These are phyloP conservation scores for Rhizoctonia solani DNA, from an alignment of 1,284 basidiomycete species.

Conservation along the genomic window DNA sequence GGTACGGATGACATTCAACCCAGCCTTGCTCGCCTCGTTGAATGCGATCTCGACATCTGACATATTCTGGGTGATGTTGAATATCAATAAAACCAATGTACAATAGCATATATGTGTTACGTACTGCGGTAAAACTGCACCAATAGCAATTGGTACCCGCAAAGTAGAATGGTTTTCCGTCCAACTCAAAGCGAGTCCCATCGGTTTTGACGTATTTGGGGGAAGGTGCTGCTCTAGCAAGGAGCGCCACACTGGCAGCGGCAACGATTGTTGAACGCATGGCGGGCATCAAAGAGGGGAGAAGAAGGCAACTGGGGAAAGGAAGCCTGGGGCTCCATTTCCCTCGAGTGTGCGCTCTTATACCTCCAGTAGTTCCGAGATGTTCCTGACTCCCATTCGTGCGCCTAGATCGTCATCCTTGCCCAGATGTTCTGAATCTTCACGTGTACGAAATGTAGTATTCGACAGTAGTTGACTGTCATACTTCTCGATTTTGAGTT, in stretches of 20 bases:
- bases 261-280: conserved; percentile 18
- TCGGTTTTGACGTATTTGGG: conserved; percentile 27
- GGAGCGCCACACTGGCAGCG: conserved; percentile 19
- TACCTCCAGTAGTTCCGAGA: not conserved
- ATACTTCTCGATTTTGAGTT: conserved; percentile 18
- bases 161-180: conserved; percentile 51
- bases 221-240: conserved; percentile 17
- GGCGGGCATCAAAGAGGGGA: not conserved
- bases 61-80: conserved; percentile 27
- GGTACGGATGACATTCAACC: conserved; percentile 45
- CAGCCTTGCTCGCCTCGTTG: conserved; percentile 39
- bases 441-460: conserved; percentile 6
- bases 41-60: conserved; percentile 37
- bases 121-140: conserved; percentile 40
- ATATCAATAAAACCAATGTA: not conserved
- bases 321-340: conserved; percentile 28
- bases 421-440: not conserved
- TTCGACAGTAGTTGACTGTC: not conserved
- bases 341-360: not conserved
- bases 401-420: not conserved
- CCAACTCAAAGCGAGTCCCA: conserved; percentile 34
- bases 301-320: not conserved
- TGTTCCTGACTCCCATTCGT: conserved; percentile 8
- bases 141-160: conserved; percentile 67
- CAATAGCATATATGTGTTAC: not conserved